A percentile compares a stretch with the other conserved stretches of the same genome.
phyloP scores from a whole-genome alignment of 2,329 filamentous ascomycete genomes.

The Chaetothyriales sp. region DNA sequence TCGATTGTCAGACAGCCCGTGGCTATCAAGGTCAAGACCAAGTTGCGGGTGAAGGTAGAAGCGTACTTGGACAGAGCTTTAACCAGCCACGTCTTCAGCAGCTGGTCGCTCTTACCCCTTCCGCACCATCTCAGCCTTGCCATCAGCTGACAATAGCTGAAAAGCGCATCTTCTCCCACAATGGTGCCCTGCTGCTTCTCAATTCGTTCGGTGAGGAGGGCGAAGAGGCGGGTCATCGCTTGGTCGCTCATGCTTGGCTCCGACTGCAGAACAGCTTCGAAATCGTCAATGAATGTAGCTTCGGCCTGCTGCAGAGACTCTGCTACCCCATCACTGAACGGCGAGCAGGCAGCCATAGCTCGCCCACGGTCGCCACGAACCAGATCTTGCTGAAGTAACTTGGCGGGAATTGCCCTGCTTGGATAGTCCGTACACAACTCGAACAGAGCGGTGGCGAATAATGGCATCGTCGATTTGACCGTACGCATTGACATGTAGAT shows the following conservation, averaged over 20 bases:
- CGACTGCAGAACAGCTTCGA: constrained; percentile 31
- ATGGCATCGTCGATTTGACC: constrained; percentile 22
- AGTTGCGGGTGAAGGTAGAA: constrained; percentile 20
- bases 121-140: constrained; percentile 30
- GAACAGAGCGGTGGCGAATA: constrained; percentile 30
- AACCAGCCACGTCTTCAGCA: constrained; percentile 30
- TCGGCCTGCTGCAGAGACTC: constrained; percentile 26
- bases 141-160: constrained; percentile 26
- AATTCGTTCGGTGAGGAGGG: constrained; percentile 26
- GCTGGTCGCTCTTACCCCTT: constrained; percentile 28
- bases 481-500: constrained; percentile 26
- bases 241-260: constrained; percentile 33
- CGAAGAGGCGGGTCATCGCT: constrained; percentile 29
- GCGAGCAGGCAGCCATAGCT: constrained; percentile 31
- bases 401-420: constrained; percentile 25
- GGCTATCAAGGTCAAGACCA: constrained; percentile 29
- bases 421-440: constrained; percentile 30
- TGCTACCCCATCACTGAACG: constrained; percentile 33
- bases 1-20: constrained; percentile 31
- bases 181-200: constrained; percentile 18
- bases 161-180: constrained; percentile 17
- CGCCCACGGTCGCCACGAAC: constrained; percentile 29
- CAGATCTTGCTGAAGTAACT: constrained; percentile 31
- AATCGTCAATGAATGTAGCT: constrained; percentile 28
- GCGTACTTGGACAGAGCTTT: constrained; percentile 23